Percentiles rank a stretch among this genome's conserved stretches.
phyloP scores from a whole-genome alignment of 1,139 yeast genomes.

The Debaryomyces sp. region DNA sequence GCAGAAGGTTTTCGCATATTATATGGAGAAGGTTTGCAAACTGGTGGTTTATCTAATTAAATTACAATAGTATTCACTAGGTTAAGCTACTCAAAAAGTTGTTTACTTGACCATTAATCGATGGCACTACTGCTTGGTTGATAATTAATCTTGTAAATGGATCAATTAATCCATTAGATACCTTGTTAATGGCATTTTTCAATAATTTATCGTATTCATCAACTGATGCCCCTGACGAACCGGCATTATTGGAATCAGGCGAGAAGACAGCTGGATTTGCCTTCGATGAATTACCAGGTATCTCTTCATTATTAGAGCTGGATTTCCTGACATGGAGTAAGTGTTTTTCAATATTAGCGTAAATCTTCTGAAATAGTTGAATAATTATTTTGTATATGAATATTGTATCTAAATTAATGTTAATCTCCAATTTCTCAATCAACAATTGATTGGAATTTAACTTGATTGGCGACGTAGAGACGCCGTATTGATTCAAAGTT shows the following conservation, averaged over 20 bases:
- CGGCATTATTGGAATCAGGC: conserved; percentile 22
- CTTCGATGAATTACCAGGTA: conserved; percentile 10
- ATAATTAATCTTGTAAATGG: conserved; percentile 40
- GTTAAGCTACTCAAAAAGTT: conserved; percentile 29
- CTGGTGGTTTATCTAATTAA: conserved; percentile 27
- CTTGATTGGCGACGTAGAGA: conserved; percentile 39
- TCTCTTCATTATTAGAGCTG: conserved; percentile 10
- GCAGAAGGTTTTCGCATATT: conserved; percentile 59
- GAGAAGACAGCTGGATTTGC: conserved; percentile 42
- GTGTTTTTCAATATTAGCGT: conserved; percentile 25
- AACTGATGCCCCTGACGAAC: conserved; percentile 21
- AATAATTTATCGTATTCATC: conserved; percentile 40
- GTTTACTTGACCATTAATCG: conserved; percentile 33
- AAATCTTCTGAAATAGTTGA: conserved; percentile 34
- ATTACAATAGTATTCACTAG: not conserved
- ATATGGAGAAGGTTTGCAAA: conserved; percentile 38
- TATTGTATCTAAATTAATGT: conserved; percentile 42
- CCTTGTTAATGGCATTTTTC: conserved; percentile 31
- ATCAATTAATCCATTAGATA: conserved; percentile 39
- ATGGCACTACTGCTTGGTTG: conserved; percentile 33
- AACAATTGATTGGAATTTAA: conserved; percentile 45
- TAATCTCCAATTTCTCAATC: conserved; percentile 50
- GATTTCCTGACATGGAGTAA: conserved; percentile 6
- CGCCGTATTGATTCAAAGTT: conserved; percentile 17
- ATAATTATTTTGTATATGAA: conserved; percentile 44